Conservation (phyloP, 1,139 yeast genomes). For the Diutina neorugosa region DNA sequence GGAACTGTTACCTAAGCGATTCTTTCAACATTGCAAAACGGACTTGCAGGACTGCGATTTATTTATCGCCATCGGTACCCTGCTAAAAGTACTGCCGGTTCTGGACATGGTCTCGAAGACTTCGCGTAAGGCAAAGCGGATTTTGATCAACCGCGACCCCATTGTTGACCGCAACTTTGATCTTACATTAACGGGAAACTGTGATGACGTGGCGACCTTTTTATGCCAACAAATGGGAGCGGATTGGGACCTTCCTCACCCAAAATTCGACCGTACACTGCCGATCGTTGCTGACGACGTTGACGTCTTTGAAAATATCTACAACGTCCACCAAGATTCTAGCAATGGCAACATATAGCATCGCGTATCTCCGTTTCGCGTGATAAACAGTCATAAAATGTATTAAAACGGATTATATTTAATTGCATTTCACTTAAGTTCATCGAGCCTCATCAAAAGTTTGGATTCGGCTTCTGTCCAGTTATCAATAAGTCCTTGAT, state of each 20-base stretch:
- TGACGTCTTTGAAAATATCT: conserved; percentile 5
- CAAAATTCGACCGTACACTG: conserved; percentile 4
- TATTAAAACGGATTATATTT: neutral
- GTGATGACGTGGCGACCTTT: conserved; percentile 18
- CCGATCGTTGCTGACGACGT: neutral
- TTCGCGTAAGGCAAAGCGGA: conserved; percentile 65
- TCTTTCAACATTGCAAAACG: conserved; percentile 9
- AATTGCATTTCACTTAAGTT: conserved; percentile 9
- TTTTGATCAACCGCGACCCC: conserved; percentile 70
- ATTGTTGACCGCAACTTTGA: conserved; percentile 23
- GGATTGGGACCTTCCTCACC: conserved; percentile 9
- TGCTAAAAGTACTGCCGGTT: conserved; percentile 94
- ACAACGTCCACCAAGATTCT: conserved; percentile 5
- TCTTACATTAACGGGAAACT: neutral
- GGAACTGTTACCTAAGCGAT: conserved; percentile 55
- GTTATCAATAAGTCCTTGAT: conserved; percentile 54
- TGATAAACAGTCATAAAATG: neutral
- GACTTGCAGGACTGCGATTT: conserved; percentile 48
- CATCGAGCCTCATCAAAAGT: conserved; percentile 27
- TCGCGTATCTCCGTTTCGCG: neutral
- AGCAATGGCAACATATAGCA: conserved; percentile 6
- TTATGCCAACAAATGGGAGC: conserved; percentile 24
- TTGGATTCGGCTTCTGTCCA: conserved; percentile 54
- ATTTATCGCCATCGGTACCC: conserved; percentile 82
- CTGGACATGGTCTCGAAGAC: conserved; percentile 60